Percentiles rank a stretch among this genome's conserved stretches.
Evolutionary conservation across 2,329 filamentous ascomycete genomes (phyloP).

Genomic region (Meredithiella fracta): DNA sequence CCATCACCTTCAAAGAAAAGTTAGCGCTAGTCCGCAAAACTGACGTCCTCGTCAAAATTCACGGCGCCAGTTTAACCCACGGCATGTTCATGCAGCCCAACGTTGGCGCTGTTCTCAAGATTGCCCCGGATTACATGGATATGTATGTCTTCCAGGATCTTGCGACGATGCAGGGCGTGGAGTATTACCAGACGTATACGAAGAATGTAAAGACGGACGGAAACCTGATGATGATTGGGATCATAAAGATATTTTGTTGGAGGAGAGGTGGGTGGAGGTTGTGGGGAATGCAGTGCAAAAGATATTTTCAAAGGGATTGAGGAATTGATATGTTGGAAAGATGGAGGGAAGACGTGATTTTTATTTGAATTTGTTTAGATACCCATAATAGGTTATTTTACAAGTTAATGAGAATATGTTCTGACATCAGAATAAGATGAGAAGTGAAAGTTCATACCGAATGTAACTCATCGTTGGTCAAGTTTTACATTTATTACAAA

Average conservation of each 20-base stretch:
- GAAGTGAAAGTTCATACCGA: too few relatives aligned
- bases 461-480: too few relatives aligned
- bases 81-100: slow-evolving; percentile 24
- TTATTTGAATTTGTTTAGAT: not conserved
- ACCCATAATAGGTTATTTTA: not conserved
- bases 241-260: slow-evolving; percentile 5
- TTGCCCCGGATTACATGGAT: slow-evolving; percentile 21
- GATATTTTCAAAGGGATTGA: slow-evolving; percentile 5
- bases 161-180: slow-evolving; percentile 22
- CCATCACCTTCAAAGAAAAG: slow-evolving; percentile 24
- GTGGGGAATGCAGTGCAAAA: slow-evolving; percentile 4
- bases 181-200: slow-evolving; percentile 25
- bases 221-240: slow-evolving; percentile 5
- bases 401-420: not conserved
- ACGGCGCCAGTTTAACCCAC: slow-evolving; percentile 29
- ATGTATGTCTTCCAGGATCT: slow-evolving; percentile 25
- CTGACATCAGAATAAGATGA: too few relatives aligned
- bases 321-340: slow-evolving; percentile 2
- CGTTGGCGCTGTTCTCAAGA: slow-evolving; percentile 25
- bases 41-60: slow-evolving; percentile 27
- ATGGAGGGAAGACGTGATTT: not conserved
- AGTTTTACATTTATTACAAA: too few relatives aligned
- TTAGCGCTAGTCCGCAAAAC: slow-evolving; percentile 22
- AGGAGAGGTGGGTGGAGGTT: slow-evolving; percentile 4
- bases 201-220: slow-evolving; percentile 10